Evolutionary conservation across 106 monocot species (phyloP), one percentile per base, ranked within the genome.

Genomic region (Acanthochlamys bracteata): DNA sequence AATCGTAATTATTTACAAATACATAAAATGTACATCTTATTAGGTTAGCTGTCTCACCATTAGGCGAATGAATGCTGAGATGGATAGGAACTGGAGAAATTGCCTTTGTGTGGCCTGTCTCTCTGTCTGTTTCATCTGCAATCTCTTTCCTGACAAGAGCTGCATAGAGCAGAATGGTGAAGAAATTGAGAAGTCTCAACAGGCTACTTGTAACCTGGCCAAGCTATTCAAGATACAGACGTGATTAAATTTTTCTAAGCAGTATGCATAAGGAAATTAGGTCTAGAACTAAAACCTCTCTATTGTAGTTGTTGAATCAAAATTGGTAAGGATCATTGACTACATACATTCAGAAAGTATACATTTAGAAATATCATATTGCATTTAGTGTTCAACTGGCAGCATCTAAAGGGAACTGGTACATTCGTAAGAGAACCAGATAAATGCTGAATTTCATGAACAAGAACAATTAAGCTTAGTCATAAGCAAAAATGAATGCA

Each of bases 91-190:
- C 83, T 25, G 59, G 65, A 63, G 93, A 93, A 49, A 93, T 83
- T 67, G 70, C 73, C 69, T 89, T 93, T 41, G 62, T 22, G 11
- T 83, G 89, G 20, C 93, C 89, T 52, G 89, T 93, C 66, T 81
- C 86, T 67, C 89, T 75, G 65, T 93, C 93, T 78, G 93, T 93
- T 75, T 93, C 93, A 81, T 93, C 93, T 66, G 78, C 40, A 61
- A 93, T 93, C 75, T 93, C 93, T 71, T 93, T 85, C 73, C 93
- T 80, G 27, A 93, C 93, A 72, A 75, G 73, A 70, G 83, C 93
- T 93, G 76, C 69, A 81, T 40, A 17, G 57, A 46, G 2, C 68
- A 10, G 11, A 51, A 12, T 23, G 40, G 2, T 33, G 33, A 33
- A 33, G 33, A 33, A 33, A 49, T 49, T 49, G 10, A 10, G 49